Conservation (phyloP, 2,329 filamentous ascomycete species). For the Corniculantispora saksenae region DNA sequence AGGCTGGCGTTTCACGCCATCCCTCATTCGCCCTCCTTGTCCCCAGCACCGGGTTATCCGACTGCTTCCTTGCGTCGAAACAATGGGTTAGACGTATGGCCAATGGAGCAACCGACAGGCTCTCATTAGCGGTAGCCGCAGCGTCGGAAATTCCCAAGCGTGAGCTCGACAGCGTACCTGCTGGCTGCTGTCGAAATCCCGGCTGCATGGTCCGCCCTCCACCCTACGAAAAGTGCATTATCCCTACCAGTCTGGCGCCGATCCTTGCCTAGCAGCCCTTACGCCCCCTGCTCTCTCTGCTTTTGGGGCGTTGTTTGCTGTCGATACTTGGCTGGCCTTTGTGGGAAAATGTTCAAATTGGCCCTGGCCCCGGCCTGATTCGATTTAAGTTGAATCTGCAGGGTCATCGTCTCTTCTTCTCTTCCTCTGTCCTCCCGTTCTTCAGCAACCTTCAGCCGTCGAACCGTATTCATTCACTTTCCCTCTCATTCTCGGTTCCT, state of each 20-base stretch:
- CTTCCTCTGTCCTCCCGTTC: background rate
- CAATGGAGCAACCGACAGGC: background rate
- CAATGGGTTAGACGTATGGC: background rate
- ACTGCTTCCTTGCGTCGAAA: background rate
- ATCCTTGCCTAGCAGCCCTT: slow-evolving; percentile 9
- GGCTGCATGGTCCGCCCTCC: slow-evolving; percentile 12
- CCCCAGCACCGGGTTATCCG: background rate
- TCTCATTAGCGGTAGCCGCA: background rate
- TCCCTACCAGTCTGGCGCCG: slow-evolving; percentile 6
- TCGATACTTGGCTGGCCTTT: slow-evolving; percentile 3
- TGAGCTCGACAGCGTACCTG: background rate
- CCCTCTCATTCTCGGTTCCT: background rate
- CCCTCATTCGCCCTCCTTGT: background rate
- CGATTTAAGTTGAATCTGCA: background rate
- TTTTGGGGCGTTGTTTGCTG: background rate
- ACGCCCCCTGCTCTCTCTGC: background rate
- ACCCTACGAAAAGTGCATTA: background rate
- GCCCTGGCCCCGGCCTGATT: background rate
- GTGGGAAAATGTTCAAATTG: slow-evolving; percentile 10
- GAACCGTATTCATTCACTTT: background rate
- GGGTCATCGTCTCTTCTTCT: slow-evolving; percentile 1
- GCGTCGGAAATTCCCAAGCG: background rate
- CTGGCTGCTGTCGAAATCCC: slow-evolving; percentile 15
- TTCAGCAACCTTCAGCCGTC: background rate
- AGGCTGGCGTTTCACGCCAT: slow-evolving; percentile 5